A percentile compares a stretch with the other conserved stretches of the same genome.
Evolutionary conservation across 805 yeast genomes (phyloP).

Genomic region (Wickerhamomyces xylosicus): DNA sequence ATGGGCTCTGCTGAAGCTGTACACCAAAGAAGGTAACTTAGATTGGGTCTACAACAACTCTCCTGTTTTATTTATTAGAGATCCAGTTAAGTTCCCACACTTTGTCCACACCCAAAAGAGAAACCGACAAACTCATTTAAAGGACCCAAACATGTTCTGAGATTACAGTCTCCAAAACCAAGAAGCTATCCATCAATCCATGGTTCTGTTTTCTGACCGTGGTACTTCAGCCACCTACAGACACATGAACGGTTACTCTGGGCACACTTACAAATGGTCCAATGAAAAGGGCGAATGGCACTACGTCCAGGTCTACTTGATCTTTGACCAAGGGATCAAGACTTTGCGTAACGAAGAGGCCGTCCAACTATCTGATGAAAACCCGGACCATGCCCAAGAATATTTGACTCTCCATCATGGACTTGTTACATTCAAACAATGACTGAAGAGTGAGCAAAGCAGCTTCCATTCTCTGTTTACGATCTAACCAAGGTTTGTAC

Average conservation of each 20-base stretch:
- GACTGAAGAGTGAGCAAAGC: conserved; percentile 73
- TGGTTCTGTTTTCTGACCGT: conserved; percentile 66
- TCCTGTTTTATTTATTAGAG: conserved; percentile 77
- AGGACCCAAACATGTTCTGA: conserved; percentile 75
- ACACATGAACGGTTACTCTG: conserved; percentile 79
- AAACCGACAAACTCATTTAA: conserved; percentile 69
- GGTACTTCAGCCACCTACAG: conserved; percentile 73
- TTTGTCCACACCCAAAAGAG: conserved; percentile 87
- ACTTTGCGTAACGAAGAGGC: conserved; percentile 49
- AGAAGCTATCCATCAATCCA: conserved; percentile 68
- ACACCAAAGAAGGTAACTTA: conserved; percentile 77
- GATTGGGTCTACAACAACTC: conserved; percentile 84
- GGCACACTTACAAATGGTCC: conserved; percentile 77
- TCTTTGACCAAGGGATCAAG: conserved; percentile 51
- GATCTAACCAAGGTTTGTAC: conserved; percentile 94
- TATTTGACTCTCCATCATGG: conserved; percentile 82
- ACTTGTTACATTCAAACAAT: conserved; percentile 76
- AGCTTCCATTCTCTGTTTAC: conserved; percentile 71
- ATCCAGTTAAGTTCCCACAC: conserved; percentile 78
- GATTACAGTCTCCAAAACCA: conserved; percentile 62
- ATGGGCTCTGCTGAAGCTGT: conserved; percentile 72
- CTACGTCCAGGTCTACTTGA: conserved; percentile 71
- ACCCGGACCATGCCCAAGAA: conserved; percentile 76
- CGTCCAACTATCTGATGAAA: conserved; percentile 52
- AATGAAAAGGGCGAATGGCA: conserved; percentile 66